Percentiles rank a stretch among this genome's conserved stretches.
These are phyloP conservation scores for Strobilomyces confusus DNA, from an alignment of 768 basidiomycete species.

Conservation along the genomic window DNA sequence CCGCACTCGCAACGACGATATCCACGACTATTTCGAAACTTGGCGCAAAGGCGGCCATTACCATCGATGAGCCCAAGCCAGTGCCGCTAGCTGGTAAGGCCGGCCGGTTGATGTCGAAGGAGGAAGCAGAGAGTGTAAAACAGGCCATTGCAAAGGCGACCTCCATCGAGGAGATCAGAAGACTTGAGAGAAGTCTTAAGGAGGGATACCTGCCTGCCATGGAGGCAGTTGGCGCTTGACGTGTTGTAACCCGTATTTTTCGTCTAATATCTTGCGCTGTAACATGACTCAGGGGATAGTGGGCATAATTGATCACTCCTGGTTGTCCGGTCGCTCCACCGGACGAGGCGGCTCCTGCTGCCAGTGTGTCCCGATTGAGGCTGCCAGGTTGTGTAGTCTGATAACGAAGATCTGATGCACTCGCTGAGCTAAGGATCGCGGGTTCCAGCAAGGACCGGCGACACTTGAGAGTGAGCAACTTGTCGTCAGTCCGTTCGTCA, in stretches of 20 bases:
- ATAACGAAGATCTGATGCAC: too few species aligned
- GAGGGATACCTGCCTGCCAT: slow-evolving; percentile 82
- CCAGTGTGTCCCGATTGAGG: neutral
- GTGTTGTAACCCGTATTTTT: slow-evolving; percentile 33
- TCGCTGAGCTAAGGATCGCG: too few species aligned
- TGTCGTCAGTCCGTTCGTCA: too few species aligned
- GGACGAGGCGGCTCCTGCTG: neutral
- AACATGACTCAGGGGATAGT: neutral
- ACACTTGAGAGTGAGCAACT: too few species aligned
- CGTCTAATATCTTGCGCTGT: slow-evolving; percentile 15
- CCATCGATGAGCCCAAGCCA: slow-evolving; percentile 76
- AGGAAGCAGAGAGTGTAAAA: slow-evolving; percentile 84
- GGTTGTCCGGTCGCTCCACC: neutral
- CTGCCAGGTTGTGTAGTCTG: too few species aligned
- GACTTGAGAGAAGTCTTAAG: slow-evolving; percentile 73
- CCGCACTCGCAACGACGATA: slow-evolving; percentile 74
- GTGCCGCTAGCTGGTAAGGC: slow-evolving; percentile 57
- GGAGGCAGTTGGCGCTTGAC: slow-evolving; percentile 74
- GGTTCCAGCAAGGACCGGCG: too few species aligned
- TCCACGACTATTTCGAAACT: slow-evolving; percentile 68
- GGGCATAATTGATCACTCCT: neutral
- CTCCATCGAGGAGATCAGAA: slow-evolving; percentile 84
- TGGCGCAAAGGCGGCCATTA: slow-evolving; percentile 56
- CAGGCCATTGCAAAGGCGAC: slow-evolving; percentile 88
- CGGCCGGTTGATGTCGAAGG: slow-evolving; percentile 85